These are phyloP conservation scores for Sphaerosporella brunnea DNA, from an alignment of 495 filamentous ascomycete species.

Conservation along the genomic window DNA sequence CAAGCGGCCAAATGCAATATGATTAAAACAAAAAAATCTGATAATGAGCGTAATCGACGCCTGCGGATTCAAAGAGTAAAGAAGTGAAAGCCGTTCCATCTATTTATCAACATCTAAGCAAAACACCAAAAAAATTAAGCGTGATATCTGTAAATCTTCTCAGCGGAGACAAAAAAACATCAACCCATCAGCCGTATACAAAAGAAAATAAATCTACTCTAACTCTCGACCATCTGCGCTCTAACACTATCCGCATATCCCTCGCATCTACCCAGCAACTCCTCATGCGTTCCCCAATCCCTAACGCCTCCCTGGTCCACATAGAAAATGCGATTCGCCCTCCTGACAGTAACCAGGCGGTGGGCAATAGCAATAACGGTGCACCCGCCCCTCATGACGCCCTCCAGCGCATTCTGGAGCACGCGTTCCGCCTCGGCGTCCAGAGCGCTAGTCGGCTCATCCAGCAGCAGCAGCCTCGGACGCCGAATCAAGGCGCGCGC, in stretches of 20 bases:
- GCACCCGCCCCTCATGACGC: constrained; percentile 17
- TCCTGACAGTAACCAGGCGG: constrained; percentile 27
- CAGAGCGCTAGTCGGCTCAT: constrained; percentile 52
- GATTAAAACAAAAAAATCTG: neutral
- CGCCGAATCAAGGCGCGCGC: constrained; percentile 47
- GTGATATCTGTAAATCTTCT: neutral
- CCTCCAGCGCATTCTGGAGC: constrained; percentile 24
- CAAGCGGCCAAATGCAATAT: no score
- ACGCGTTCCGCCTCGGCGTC: constrained; percentile 27
- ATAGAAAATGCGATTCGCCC: constrained; percentile 29
- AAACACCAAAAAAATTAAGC: neutral
- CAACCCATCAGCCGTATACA: neutral
- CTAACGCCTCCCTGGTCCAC: constrained; percentile 27
- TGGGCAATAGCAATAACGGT: constrained; percentile 33
- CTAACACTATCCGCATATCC: constrained; percentile 19
- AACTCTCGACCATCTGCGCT: constrained; percentile 14
- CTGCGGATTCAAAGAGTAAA: neutral
- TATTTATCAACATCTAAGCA: no score
- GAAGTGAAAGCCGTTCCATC: neutral
- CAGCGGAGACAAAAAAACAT: neutral
- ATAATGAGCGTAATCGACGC: neutral
- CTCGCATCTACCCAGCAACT: constrained; percentile 20
- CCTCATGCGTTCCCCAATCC: constrained; percentile 28
- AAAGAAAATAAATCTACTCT: neutral
- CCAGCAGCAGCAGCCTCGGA: constrained; percentile 54